phyloP scores from a whole-genome alignment of 345 rosid species.

The Nasturtium officinale region DNA sequence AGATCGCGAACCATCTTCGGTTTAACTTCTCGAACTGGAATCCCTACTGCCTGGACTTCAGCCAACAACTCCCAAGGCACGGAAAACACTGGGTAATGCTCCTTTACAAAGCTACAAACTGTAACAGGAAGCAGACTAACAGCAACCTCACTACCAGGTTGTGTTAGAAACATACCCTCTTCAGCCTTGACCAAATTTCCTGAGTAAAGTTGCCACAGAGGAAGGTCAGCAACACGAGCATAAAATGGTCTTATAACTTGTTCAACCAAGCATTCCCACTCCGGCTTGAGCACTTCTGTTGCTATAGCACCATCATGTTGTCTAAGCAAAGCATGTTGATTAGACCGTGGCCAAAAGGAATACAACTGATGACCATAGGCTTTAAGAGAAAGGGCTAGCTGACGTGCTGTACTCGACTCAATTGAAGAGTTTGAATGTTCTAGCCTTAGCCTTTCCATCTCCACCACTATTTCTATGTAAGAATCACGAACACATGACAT shows the following conservation, averaged over 20 bases:
- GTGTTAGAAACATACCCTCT: slow-evolving; percentile 97
- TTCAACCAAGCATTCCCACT: slow-evolving; percentile 81
- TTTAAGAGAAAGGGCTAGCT: slow-evolving; percentile 59
- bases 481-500: slow-evolving; percentile 91
- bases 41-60: slow-evolving; percentile 81
- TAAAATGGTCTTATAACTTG: slow-evolving; percentile 86
- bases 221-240: slow-evolving; percentile 78
- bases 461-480: slow-evolving; percentile 82
- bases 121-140: slow-evolving; percentile 82
- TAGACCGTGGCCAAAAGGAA: slow-evolving; percentile 91
- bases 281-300: slow-evolving; percentile 51
- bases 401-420: slow-evolving; percentile 55
- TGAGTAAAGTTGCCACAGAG: slow-evolving; percentile 90
- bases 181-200: slow-evolving; percentile 88
- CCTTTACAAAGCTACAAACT: slow-evolving; percentile 95
- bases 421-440: slow-evolving; percentile 65
- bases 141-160: slow-evolving; percentile 79
- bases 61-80: slow-evolving; percentile 89
- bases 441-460: slow-evolving; percentile 77
- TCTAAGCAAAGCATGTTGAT: slow-evolving; percentile 39
- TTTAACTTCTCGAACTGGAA: slow-evolving; percentile 73
- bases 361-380: slow-evolving; percentile 70
- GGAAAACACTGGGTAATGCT: slow-evolving; percentile 88
- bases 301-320: slow-evolving; percentile 43
- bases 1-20: slow-evolving; percentile 96